Conservation (phyloP, 1,284 basidiomycete species). For the Golubevia sp. region DNA sequence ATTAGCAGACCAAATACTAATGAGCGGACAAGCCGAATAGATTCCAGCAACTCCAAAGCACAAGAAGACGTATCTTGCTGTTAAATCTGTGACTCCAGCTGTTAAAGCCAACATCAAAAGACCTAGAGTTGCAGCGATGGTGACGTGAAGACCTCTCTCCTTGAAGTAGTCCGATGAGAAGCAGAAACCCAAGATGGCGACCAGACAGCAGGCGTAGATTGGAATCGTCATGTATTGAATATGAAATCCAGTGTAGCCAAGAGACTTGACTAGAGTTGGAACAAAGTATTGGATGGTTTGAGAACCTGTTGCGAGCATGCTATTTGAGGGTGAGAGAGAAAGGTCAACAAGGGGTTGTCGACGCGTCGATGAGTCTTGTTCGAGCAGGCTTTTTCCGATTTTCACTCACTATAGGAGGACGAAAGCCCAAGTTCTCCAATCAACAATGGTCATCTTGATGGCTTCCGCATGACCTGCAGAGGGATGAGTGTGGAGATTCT, state of each 20-base stretch:
- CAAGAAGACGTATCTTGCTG: slow-evolving; percentile 65
- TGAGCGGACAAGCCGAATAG: slow-evolving; percentile 64
- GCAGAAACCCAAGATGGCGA: slow-evolving; percentile 16
- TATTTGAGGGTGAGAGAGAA: slow-evolving; percentile 62
- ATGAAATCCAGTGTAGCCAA: slow-evolving; percentile 22
- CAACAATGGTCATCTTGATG: slow-evolving; percentile 58
- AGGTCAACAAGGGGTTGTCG: slow-evolving; percentile 28
- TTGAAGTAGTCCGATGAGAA: slow-evolving; percentile 54
- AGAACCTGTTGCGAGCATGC: slow-evolving; percentile 59
- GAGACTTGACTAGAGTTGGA: slow-evolving; percentile 16
- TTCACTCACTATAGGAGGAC: too few relatives aligned
- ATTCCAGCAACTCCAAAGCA: slow-evolving; percentile 65
- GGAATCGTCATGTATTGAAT: slow-evolving; percentile 20
- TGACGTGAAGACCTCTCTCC: slow-evolving; percentile 63
- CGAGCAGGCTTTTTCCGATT: neutral
- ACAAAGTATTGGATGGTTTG: slow-evolving; percentile 25
- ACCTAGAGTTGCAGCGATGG: slow-evolving; percentile 48
- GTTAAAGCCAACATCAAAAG: slow-evolving; percentile 63
- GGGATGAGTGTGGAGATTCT: neutral
- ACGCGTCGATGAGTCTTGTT: neutral
- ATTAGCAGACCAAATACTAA: slow-evolving; percentile 63
- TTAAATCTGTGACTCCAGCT: slow-evolving; percentile 56
- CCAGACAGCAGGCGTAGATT: slow-evolving; percentile 16
- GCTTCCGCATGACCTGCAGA: slow-evolving; percentile 59
- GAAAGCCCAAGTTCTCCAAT: slow-evolving; percentile 61